Base-by-base conservation (phyloP, 306 rosid species). In the Fragaria vesca region DNA sequence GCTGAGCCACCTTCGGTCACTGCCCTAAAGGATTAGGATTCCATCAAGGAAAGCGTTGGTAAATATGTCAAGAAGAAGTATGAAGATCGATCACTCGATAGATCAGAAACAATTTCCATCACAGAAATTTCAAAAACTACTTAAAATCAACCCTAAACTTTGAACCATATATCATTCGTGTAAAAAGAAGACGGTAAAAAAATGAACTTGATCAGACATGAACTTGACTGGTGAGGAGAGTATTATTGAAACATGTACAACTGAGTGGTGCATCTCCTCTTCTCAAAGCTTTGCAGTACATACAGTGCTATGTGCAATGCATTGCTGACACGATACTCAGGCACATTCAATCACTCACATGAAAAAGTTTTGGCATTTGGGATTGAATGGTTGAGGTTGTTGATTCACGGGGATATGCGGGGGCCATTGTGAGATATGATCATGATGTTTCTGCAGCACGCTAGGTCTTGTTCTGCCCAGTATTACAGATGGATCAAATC, bases 311-410 rank as follows among this genome's bases (percentile, higher is more conserved):
- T 69, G 55, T 55, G 62, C 62, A 55, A 55, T 20, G 62, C 62
- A 55, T n/a, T 55, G 62, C 28, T 2, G 62, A 46, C 50, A 10
- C 15, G 15, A 8, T 20, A n/a, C 62, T 20, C 62, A 55, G 1
- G 54, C 1, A 48, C 20, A 12, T 28, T 18, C 20, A 52, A 8
- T 2, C 6, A 17, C 21, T 3, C 26, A 46, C 40, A 55, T 38
- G 77, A 38, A 55, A 52, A 52, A 3, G 47, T 28, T 52, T 51
- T 48, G 52, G 34, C 50, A 36, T 13, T 32, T 34, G 34, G 36
- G 34, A 12, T 71, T 71, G 74, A 55, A 38, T 73, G 67, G 52
- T 55, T 30, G 38, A 73, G 52, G 66, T 73, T 0, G 12, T 45
- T 42, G 72, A 42, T 15, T 51, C 18, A 2, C 61, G 18, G 24